phyloP scores from a whole-genome alignment of 2,329 filamentous ascomycete genomes.

The Colletotrichum echinochloae region DNA sequence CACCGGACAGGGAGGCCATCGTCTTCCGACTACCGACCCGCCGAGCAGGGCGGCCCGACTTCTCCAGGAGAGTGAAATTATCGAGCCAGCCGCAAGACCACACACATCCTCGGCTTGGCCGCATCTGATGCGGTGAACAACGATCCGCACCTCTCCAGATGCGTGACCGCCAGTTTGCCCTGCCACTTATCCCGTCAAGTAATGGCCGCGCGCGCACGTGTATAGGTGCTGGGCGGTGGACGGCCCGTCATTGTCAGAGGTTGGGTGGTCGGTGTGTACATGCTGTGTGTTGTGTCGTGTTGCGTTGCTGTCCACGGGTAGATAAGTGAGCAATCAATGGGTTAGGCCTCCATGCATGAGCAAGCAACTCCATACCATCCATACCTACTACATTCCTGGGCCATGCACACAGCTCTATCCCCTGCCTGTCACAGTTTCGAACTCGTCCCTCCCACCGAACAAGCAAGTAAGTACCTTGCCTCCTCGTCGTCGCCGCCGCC shows the following conservation, averaged over 20 bases:
- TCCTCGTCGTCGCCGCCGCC: neutral
- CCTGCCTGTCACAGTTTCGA: conserved; percentile 15
- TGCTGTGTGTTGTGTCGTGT: neutral
- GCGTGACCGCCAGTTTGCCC: conserved; percentile 24
- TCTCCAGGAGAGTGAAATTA: neutral
- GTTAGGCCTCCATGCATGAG: conserved; percentile 37
- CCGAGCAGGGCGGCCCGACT: conserved; percentile 5
- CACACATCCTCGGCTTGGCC: conserved; percentile 34
- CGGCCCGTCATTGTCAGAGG: neutral
- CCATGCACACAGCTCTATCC: conserved; percentile 5
- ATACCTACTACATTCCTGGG: conserved; percentile 38
- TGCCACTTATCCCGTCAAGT: neutral
- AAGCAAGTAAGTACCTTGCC: neutral
- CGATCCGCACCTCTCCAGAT: conserved; percentile 8
- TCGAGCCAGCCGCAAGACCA: conserved; percentile 10
- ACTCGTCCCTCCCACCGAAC: neutral
- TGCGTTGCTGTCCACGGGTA: neutral
- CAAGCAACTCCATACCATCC: no score
- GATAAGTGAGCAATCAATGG: neutral
- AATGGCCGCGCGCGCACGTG: neutral
- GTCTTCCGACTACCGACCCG: conserved; percentile 25
- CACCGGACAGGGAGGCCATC: conserved; percentile 5
- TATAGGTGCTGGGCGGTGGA: neutral
- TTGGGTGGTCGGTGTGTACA: neutral
- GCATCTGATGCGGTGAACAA: conserved; percentile 32